These are phyloP conservation scores for Globisporangium ultimum DNA, from an alignment of 352 stramenopile genomes.

Conservation along the genomic window DNA sequence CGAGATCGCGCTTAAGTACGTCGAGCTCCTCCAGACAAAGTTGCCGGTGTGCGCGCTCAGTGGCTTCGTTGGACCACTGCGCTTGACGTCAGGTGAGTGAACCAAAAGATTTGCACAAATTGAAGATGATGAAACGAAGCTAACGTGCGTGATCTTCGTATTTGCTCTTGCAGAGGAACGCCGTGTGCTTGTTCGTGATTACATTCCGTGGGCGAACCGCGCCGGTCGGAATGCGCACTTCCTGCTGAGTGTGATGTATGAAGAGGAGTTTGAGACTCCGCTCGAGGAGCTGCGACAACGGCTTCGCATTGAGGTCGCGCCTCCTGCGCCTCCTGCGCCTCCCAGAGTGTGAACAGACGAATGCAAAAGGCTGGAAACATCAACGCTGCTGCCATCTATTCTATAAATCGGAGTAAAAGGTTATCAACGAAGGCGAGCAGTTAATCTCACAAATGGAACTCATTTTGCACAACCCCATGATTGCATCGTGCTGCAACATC, in stretches of 20 bases:
- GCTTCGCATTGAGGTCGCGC: conserved; percentile 47
- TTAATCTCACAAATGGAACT: too few species aligned
- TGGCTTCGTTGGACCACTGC: conserved; percentile 87
- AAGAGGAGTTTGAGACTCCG: conserved; percentile 92
- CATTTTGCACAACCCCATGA: too few species aligned
- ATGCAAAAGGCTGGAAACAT: background rate
- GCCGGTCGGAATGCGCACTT: conserved; percentile 63
- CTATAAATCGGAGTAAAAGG: background rate
- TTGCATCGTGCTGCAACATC: too few species aligned
- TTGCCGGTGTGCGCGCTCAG: conserved; percentile 93
- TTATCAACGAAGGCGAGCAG: background rate
- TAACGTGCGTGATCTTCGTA: background rate
- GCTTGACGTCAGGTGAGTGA: conserved; percentile 50
- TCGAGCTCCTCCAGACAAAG: conserved; percentile 96
- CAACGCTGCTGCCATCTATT: too few species aligned
- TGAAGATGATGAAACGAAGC: too few species aligned
- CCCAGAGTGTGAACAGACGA: conserved; percentile 9
- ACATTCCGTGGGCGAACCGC: conserved; percentile 93
- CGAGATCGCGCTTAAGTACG: conserved; percentile 96
- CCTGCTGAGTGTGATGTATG: conserved; percentile 95
- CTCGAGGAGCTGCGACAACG: conserved; percentile 83
- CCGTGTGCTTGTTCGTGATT: conserved; percentile 73
- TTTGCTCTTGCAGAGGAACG: conserved; percentile 41
- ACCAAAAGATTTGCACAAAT: background rate
- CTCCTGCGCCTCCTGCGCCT: conserved; percentile 24